These are phyloP conservation scores for Hortiboletus flavorubellus DNA, from an alignment of 768 basidiomycete genomes.

Conservation along the genomic window DNA sequence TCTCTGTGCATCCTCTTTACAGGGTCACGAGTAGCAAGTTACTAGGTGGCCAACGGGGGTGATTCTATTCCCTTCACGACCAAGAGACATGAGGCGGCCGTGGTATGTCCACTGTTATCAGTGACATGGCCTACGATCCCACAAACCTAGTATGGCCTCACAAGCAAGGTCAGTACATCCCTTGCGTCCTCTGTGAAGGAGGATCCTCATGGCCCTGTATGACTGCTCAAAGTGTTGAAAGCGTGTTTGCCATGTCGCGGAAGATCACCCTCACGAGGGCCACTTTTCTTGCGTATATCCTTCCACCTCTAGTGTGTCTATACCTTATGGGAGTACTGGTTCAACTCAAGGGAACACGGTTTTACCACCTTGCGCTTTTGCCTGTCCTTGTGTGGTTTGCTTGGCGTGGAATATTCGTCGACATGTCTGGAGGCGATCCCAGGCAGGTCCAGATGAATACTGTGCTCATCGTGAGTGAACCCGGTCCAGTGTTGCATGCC, in stretches of 20 bases:
- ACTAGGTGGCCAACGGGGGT: too few species aligned
- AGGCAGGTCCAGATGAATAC: constrained; percentile 11
- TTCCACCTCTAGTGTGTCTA: constrained; percentile 44
- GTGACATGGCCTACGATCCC: background rate
- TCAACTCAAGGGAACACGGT: constrained; percentile 38
- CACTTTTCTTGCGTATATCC: constrained; percentile 34
- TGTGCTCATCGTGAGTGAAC: constrained; percentile 16
- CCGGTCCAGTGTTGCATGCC: background rate
- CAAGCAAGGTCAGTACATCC: constrained; percentile 2
- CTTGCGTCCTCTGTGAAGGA: background rate
- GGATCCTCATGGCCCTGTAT: background rate
- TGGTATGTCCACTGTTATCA: too few species aligned
- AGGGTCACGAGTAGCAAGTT: too few species aligned
- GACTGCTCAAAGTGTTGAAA: background rate
- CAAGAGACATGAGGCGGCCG: too few species aligned
- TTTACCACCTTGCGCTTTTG: constrained; percentile 45
- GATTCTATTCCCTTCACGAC: too few species aligned
- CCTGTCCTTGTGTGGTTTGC: constrained; percentile 44
- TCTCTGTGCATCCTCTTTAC: too few species aligned
- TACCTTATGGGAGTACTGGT: constrained; percentile 53
- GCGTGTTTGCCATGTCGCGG: constrained; percentile 2
- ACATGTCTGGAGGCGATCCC: constrained; percentile 21
- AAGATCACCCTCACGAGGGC: constrained; percentile 7
- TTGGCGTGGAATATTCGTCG: constrained; percentile 36
- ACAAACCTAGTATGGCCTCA: background rate